Conservation (phyloP, 1,284 basidiomycete species). For the Ganoderma sinense region DNA sequence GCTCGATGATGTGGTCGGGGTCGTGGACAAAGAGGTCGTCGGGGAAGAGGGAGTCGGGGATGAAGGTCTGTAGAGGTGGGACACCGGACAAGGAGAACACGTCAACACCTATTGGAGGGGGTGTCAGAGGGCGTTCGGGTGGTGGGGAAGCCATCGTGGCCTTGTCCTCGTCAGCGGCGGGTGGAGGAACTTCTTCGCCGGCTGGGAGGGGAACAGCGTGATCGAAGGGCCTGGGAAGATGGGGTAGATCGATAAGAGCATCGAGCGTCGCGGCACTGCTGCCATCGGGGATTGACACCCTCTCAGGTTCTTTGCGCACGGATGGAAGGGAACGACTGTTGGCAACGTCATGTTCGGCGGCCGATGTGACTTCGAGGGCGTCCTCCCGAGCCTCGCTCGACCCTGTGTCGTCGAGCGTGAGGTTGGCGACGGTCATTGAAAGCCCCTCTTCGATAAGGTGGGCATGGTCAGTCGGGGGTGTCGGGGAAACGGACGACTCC, state of each 20-base stretch:
- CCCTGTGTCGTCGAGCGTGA: constrained; percentile 17
- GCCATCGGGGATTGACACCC: too few species aligned
- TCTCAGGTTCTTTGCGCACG: too few species aligned
- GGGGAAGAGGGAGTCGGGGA: constrained; percentile 38
- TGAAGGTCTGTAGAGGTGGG: constrained; percentile 36
- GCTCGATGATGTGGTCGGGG: constrained; percentile 14
- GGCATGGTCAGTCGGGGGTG: not conserved
- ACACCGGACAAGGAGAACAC: constrained; percentile 18
- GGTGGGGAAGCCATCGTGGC: not conserved
- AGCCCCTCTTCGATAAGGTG: constrained; percentile 6
- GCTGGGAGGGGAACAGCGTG: too few species aligned
- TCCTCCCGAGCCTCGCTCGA: too few species aligned
- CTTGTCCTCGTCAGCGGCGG: not conserved
- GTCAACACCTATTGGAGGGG: not conserved
- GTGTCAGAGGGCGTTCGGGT: not conserved
- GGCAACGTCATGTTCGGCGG: not conserved
- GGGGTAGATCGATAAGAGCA: too few species aligned
- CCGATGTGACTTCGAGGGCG: too few species aligned
- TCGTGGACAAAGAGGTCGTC: constrained; percentile 42
- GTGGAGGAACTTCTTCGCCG: not conserved
- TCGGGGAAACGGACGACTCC: not conserved
- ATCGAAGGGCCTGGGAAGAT: too few species aligned
- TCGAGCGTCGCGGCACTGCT: too few species aligned
- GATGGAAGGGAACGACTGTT: too few species aligned
- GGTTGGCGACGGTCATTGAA: constrained; percentile 31